Percentiles rank a stretch among this genome's conserved stretches.
These are phyloP conservation scores for Neonectria ditissima DNA, from an alignment of 2,329 filamentous ascomycete species.

Conservation along the genomic window DNA sequence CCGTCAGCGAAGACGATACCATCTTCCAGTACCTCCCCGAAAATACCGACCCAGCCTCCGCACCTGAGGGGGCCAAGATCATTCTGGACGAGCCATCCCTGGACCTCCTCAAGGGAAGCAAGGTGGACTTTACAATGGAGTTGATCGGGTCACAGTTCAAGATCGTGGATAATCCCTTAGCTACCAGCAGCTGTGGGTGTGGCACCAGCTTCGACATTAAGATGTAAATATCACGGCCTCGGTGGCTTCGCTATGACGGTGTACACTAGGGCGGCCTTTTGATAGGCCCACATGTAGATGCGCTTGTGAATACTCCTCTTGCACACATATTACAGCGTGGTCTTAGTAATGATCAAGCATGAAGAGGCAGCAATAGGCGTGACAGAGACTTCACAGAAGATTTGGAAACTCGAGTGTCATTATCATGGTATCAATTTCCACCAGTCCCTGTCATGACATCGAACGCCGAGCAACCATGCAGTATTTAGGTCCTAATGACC, in stretches of 20 bases:
- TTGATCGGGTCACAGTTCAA: constrained; percentile 92
- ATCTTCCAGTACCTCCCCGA: constrained; percentile 79
- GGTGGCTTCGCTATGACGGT: background rate
- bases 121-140: constrained; percentile 96
- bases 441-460: constrained; percentile 53
- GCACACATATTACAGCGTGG: constrained; percentile 14
- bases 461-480: constrained; percentile 57
- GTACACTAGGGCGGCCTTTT: constrained; percentile 12
- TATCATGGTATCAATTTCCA: constrained; percentile 56
- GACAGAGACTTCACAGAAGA: constrained; percentile 35
- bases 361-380: background rate
- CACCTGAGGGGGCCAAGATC: constrained; percentile 72
- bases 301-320: constrained; percentile 37
- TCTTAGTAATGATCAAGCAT: background rate
- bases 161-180: constrained; percentile 91
- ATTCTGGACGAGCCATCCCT: constrained; percentile 90
- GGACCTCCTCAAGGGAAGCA: constrained; percentile 91
- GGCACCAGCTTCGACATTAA: constrained; percentile 98
- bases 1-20: constrained; percentile 80
- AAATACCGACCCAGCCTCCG: constrained; percentile 49
- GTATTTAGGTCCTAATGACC: constrained; percentile 48
- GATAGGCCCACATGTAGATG: constrained; percentile 26
- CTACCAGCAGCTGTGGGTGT: constrained; percentile 95
- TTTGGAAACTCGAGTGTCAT: constrained; percentile 55
- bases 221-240: constrained; percentile 54